Evolutionary conservation across 345 rosid genomes (phyloP).

Genomic region (Camelina neglecta): DNA sequence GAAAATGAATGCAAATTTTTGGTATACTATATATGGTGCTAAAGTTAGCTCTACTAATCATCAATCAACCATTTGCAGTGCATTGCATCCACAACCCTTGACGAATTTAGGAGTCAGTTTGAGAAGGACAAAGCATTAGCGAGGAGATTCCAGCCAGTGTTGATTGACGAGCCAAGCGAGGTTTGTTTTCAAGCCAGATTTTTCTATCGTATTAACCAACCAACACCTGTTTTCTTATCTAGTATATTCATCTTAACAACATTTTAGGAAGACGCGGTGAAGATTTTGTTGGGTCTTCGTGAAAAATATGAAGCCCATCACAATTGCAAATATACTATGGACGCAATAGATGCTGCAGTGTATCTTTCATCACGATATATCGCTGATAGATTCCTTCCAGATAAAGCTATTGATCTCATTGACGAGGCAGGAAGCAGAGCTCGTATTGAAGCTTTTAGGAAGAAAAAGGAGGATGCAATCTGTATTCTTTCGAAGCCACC

Average conservation of each 20-base stretch:
- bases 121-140: slow-evolving; percentile 97
- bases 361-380: slow-evolving; percentile 83
- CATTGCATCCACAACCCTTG: slow-evolving; percentile 91
- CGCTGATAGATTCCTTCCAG: slow-evolving; percentile 93
- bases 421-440: slow-evolving; percentile 99
- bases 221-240: slow-evolving; percentile 34
- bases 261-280: slow-evolving; percentile 86
- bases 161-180: slow-evolving; percentile 91
- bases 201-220: slow-evolving; percentile 22
- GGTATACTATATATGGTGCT: slow-evolving; percentile 11
- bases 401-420: slow-evolving; percentile 97
- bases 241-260: slow-evolving; percentile 21
- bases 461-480: slow-evolving; percentile 78
- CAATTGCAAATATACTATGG: slow-evolving; percentile 76
- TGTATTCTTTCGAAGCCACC: slow-evolving; percentile 84
- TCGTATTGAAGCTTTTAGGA: slow-evolving; percentile 76
- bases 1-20: not conserved
- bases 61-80: slow-evolving; percentile 65
- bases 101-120: slow-evolving; percentile 81
- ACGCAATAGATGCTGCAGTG: slow-evolving; percentile 96
- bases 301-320: slow-evolving; percentile 93
- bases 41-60: slow-evolving; percentile 18
- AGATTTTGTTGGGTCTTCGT: slow-evolving; percentile 82
- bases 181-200: slow-evolving; percentile 44
- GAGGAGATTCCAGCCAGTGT: slow-evolving; percentile 92